Evolutionary conservation across 2,329 filamentous ascomycete species (phyloP).

Genomic region (Ophidiomyces ophidiicola): DNA sequence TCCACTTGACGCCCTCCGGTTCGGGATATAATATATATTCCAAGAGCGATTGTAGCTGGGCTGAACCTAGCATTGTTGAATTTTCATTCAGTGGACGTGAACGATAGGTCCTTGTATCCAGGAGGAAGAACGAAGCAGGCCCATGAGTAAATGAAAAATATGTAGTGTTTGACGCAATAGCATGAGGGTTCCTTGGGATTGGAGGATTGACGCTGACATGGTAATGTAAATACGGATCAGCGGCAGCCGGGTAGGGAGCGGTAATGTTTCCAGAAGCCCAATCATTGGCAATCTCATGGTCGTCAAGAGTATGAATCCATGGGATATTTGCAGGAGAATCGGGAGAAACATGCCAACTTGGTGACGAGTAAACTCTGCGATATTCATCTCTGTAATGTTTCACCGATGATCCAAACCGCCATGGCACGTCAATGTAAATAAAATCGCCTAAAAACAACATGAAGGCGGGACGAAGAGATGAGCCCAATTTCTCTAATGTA

Average conservation of each 20-base stretch:
- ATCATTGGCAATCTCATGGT: constrained; percentile 93
- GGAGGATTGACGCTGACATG: constrained; percentile 79
- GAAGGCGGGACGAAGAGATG: constrained; percentile 38
- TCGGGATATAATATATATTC: constrained; percentile 62
- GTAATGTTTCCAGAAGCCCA: constrained; percentile 68
- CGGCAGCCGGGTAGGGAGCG: constrained; percentile 64
- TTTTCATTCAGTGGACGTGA: constrained; percentile 40
- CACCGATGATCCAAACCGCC: constrained; percentile 56
- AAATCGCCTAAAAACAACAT: constrained; percentile 48
- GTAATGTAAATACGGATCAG: constrained; percentile 77
- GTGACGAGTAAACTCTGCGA: constrained; percentile 86
- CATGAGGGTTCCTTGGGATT: constrained; percentile 37
- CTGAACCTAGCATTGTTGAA: constrained; percentile 77
- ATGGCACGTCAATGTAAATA: constrained; percentile 60
- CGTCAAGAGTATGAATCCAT: constrained; percentile 94
- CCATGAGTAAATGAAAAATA: constrained; percentile 87
- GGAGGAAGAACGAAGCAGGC: constrained; percentile 84
- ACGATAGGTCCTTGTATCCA: constrained; percentile 82
- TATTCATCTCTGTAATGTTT: constrained; percentile 85
- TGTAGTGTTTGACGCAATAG: constrained; percentile 49
- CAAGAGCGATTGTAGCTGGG: constrained; percentile 69
- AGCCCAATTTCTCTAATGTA: constrained; percentile 57
- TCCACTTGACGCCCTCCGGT: constrained; percentile 74
- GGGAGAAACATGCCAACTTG: constrained; percentile 59
- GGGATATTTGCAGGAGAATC: constrained; percentile 56